Percentiles rank a stretch among this genome's conserved stretches.
Conservation (phyloP, 768 basidiomycete genomes). For the Amanita fuliginea region DNA sequence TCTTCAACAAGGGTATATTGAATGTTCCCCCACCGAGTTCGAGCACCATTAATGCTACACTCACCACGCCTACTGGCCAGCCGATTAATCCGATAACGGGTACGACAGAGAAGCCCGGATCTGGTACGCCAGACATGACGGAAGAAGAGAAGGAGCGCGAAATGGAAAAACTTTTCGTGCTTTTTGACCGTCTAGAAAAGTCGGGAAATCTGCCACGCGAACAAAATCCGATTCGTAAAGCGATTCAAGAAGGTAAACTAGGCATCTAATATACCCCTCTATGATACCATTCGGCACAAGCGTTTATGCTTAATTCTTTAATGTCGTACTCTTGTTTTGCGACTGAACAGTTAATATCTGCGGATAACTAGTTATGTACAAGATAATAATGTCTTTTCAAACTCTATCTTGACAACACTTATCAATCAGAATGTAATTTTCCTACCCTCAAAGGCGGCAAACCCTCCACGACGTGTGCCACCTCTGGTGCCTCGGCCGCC, state of each 20-base stretch:
- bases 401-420: neutral
- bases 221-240: slow-evolving; percentile 67
- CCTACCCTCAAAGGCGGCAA: slow-evolving; percentile 54
- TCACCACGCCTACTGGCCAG: slow-evolving; percentile 23
- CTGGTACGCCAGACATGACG: slow-evolving; percentile 55
- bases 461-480: slow-evolving; percentile 50
- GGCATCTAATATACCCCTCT: slow-evolving; percentile 3
- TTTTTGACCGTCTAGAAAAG: slow-evolving; percentile 84
- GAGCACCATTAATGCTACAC: slow-evolving; percentile 20
- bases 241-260: slow-evolving; percentile 33
- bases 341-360: neutral
- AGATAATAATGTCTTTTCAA: neutral
- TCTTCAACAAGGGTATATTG: slow-evolving; percentile 85
- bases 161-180: slow-evolving; percentile 82
- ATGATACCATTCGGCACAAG: neutral
- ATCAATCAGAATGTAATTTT: slow-evolving; percentile 45
- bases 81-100: slow-evolving; percentile 84
- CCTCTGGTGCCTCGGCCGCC: slow-evolving; percentile 34
- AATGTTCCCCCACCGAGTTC: slow-evolving; percentile 35
- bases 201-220: slow-evolving; percentile 54
- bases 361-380: neutral
- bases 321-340: neutral
- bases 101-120: slow-evolving; percentile 34
- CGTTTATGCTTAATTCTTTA: neutral
- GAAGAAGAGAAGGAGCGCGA: slow-evolving; percentile 94